Base-by-base conservation (phyloP, 108 stramenopile species). In the Ochromonas danica region DNA sequence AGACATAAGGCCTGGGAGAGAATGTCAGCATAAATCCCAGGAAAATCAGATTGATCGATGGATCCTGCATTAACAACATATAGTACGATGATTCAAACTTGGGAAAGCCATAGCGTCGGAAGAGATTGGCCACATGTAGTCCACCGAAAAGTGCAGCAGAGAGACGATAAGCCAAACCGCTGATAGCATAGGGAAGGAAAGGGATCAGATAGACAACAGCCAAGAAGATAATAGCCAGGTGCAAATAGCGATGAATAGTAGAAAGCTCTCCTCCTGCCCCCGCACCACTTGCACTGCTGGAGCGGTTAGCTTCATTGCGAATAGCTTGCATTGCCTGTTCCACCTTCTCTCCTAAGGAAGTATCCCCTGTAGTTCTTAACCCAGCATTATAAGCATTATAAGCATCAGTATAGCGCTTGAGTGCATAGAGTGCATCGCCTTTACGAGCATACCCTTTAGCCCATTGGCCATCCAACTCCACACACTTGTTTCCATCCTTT, bases 381-480 rank as follows among this genome's bases (percentile, higher is more conserved):
- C 45, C 72, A 28, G 36, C 28, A 33, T 75, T 75, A 33, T 75
- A 75, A 57, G 72, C 72, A 42, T 75, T 75, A 60, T 75, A 42
- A 14, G 45, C 43, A 28, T 75, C 72, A 60, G 31, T 36, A 60
- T 14, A 75, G 28, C 17, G 43, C 31, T 75, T 75, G 6, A 42
- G 36, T 14, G 40, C 40, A 3, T 14, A 25, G 28, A 75, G 51
- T 6, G 72, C 72, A 75, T 75, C 72, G 6, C 72, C 72, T 75
- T 60, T 75, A 3, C 72, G 36, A 14, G 27, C 17, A 75, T 75
- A 75, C 14, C 72, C 72, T 42, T 75, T 75, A 3, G 40, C 31
- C 72, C 72, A 75, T 35, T 75, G 6, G 40, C 72, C 36, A 33
- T 75, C 72, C 17, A 75, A 30, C 3, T 27, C 6, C 6, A 75